phyloP scores from a whole-genome alignment of 768 basidiomycete genomes.

The Pleurotus eryngii region DNA sequence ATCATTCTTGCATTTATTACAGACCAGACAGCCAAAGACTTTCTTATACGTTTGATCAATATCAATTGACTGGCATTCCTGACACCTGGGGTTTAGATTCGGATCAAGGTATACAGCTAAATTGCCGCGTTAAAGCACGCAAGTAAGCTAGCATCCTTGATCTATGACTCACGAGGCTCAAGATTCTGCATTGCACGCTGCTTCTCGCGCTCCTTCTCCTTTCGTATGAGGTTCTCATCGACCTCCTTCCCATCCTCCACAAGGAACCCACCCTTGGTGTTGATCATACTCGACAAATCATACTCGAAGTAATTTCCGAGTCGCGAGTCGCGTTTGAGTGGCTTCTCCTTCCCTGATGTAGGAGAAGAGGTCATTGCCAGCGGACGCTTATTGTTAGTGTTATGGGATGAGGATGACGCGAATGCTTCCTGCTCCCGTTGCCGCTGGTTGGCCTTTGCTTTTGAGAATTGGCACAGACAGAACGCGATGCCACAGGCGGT shows the following conservation, averaged over 20 bases:
- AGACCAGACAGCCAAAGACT: conserved; percentile 82
- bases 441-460: conserved; percentile 76
- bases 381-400: conserved; percentile 76
- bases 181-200: conserved; percentile 71
- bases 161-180: conserved; percentile 60
- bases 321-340: conserved; percentile 70
- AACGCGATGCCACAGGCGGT: background rate
- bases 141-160: no score
- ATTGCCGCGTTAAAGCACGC: background rate
- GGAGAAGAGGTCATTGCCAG: conserved; percentile 64
- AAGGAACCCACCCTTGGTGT: conserved; percentile 94
- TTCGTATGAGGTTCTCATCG: conserved; percentile 69
- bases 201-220: conserved; percentile 79
- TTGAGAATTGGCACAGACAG: conserved; percentile 4
- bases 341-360: conserved; percentile 49
- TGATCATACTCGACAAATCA: conserved; percentile 95
- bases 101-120: conserved; percentile 79
- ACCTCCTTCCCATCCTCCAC: conserved; percentile 84
- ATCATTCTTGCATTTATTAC: conserved; percentile 86
- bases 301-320: conserved; percentile 95
- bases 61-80: conserved; percentile 83
- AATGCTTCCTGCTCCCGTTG: conserved; percentile 55
- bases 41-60: conserved; percentile 81
- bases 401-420: conserved; percentile 43
- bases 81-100: conserved; percentile 75